phyloP scores from a whole-genome alignment of 352 stramenopile genomes.

The Globisporangium cederbergense region DNA sequence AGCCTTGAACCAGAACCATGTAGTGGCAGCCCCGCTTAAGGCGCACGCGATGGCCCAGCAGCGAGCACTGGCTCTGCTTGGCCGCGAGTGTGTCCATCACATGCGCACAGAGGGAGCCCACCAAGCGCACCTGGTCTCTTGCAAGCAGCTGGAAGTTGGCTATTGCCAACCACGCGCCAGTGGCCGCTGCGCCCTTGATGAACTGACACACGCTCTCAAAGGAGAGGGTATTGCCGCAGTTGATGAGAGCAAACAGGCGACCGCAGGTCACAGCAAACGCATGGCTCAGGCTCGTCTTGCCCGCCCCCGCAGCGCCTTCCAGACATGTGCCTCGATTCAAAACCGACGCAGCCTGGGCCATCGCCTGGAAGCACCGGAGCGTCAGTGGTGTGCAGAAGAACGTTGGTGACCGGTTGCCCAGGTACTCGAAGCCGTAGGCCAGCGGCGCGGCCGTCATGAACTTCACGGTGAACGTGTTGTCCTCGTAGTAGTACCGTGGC shows the following conservation, averaged over 20 bases:
- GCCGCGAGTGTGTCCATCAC: constrained; percentile 36
- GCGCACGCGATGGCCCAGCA: constrained; percentile 40
- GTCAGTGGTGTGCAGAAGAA: constrained; percentile 57
- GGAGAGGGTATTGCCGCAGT: constrained; percentile 26
- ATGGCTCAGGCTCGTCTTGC: constrained; percentile 43
- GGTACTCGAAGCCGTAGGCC: constrained; percentile 70
- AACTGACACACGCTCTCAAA: constrained; percentile 38
- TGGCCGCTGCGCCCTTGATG: constrained; percentile 44
- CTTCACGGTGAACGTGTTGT: constrained; percentile 43
- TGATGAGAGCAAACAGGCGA: constrained; percentile 39
- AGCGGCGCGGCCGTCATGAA: constrained; percentile 45
- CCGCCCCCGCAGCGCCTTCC: constrained; percentile 27
- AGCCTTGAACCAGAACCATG: constrained; percentile 3
- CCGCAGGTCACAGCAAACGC: constrained; percentile 47
- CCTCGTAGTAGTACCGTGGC: constrained; percentile 65
- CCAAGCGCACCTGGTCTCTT: constrained; percentile 15
- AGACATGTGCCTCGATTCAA: constrained; percentile 42
- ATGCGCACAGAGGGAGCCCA: constrained; percentile 43
- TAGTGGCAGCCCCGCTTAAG: constrained; percentile 52
- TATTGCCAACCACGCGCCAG: constrained; percentile 56
- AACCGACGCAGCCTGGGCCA: constrained; percentile 35
- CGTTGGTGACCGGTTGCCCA: constrained; percentile 38
- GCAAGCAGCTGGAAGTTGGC: constrained; percentile 33
- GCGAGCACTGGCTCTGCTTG: constrained; percentile 33
- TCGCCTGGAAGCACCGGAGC: constrained; percentile 54